Evolutionary conservation across 2,329 filamentous ascomycete species (phyloP).

Genomic region (Pezizomycotina sp.): DNA sequence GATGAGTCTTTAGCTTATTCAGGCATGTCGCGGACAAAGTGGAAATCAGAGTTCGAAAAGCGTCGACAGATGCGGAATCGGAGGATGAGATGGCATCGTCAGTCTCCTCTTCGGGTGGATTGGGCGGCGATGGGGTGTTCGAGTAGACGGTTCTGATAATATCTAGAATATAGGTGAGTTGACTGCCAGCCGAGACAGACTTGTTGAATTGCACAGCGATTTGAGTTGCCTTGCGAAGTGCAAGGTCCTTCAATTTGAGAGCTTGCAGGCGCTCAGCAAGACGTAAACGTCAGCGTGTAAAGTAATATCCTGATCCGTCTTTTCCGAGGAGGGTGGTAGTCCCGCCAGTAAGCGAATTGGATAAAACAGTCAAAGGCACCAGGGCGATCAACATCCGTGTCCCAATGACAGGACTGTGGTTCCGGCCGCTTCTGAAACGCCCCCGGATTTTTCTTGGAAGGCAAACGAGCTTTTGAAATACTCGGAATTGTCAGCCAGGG

Average conservation of each 20-base stretch:
- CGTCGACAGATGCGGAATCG: too few species aligned
- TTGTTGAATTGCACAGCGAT: too few species aligned
- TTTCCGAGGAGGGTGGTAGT: conserved; percentile 6
- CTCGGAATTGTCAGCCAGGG: too few species aligned
- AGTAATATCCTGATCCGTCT: conserved; percentile 7
- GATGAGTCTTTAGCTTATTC: too few species aligned
- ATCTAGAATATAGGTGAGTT: too few species aligned
- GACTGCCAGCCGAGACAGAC: too few species aligned
- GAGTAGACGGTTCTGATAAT: too few species aligned
- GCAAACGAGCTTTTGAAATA: neutral
- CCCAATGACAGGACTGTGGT: conserved; percentile 6
- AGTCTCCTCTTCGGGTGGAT: too few species aligned
- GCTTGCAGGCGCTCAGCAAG: conserved; percentile 13
- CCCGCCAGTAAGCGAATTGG: conserved; percentile 12
- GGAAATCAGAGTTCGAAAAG: too few species aligned
- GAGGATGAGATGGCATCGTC: too few species aligned
- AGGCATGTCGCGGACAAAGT: too few species aligned
- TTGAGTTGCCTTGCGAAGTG: conserved; percentile 8
- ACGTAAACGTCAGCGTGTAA: conserved; percentile 12
- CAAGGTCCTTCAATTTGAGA: conserved; percentile 8
- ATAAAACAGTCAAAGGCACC: conserved; percentile 7
- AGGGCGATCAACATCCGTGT: neutral
- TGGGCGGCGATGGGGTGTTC: too few species aligned
- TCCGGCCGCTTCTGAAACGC: conserved; percentile 6
- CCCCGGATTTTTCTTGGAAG: conserved; percentile 3